phyloP scores from a whole-genome alignment of 2,329 filamentous ascomycete genomes.

The Amphichorda felina region DNA sequence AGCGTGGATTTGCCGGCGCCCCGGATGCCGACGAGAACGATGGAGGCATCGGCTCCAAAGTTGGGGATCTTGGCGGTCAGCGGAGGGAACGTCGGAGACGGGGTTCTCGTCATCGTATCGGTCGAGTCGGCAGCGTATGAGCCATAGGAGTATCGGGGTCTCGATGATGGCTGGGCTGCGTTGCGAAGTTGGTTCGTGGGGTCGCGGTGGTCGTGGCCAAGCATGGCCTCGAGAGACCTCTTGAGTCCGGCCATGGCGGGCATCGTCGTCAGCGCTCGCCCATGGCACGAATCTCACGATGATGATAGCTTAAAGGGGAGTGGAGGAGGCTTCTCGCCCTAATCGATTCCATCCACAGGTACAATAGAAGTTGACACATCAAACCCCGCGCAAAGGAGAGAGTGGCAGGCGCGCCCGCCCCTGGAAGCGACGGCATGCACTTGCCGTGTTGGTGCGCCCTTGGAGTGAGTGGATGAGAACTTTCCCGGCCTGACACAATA shows the following conservation, averaged over 20 bases:
- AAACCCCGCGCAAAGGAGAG: too few relatives aligned
- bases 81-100: conserved; percentile 11
- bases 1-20: conserved; percentile 67
- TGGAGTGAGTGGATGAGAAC: too few relatives aligned
- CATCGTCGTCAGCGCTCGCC: background rate
- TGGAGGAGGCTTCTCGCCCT: too few relatives aligned
- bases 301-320: too few relatives aligned
- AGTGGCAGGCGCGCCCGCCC: too few relatives aligned
- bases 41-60: conserved; percentile 53
- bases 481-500: too few relatives aligned
- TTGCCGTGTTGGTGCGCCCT: too few relatives aligned
- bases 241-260: conserved; percentile 25
- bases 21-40: conserved; percentile 61
- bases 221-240: conserved; percentile 22
- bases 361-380: too few relatives aligned
- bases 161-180: background rate
- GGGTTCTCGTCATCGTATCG: conserved; percentile 11
- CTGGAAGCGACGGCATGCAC: too few relatives aligned
- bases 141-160: background rate
- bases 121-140: conserved; percentile 5
- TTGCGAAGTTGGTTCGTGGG: conserved; percentile 6
- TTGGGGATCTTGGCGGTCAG: conserved; percentile 15
- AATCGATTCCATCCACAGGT: too few relatives aligned
- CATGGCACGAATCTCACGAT: too few relatives aligned
- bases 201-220: conserved; percentile 13